These are phyloP conservation scores for Schwanniomyces yamadae DNA, from an alignment of 805 yeast genomes.

Conservation along the genomic window DNA sequence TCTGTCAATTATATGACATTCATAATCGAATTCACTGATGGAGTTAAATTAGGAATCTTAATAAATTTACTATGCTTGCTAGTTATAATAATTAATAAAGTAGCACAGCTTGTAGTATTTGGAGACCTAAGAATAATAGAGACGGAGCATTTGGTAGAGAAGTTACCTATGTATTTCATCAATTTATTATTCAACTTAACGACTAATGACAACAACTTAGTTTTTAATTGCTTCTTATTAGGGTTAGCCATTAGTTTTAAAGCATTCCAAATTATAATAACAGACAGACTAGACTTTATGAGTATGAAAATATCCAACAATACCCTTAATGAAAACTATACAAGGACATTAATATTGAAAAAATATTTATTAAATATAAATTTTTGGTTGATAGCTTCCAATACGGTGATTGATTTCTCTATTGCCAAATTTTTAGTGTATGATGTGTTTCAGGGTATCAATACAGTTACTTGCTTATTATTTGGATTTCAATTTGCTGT, in stretches of 20 bases:
- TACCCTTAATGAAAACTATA: constrained; percentile 13
- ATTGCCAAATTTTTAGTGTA: constrained; percentile 57
- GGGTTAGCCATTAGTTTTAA: constrained; percentile 42
- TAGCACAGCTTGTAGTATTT: constrained; percentile 56
- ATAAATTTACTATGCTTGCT: constrained; percentile 24
- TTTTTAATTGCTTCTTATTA: constrained; percentile 45
- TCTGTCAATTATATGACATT: constrained; percentile 24
- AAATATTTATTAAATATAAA: constrained; percentile 38
- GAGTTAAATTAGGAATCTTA: constrained; percentile 25
- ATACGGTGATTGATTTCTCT: constrained; percentile 50
- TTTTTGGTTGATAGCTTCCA: constrained; percentile 42
- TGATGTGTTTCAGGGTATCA: constrained; percentile 50
- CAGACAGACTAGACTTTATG: constrained; percentile 48
- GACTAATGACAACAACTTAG: constrained; percentile 61
- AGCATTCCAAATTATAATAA: constrained; percentile 74
- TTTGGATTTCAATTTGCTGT: constrained; percentile 78
- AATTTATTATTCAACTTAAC: constrained; percentile 64
- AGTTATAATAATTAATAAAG: constrained; percentile 29
- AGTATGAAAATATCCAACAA: constrained; percentile 29
- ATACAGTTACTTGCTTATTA: constrained; percentile 56
- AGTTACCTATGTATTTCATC: constrained; percentile 32
- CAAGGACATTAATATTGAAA: constrained; percentile 25
- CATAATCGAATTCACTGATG: constrained; percentile 30
- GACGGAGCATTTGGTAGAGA: constrained; percentile 55
- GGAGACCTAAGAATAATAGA: constrained; percentile 78